Base-by-base conservation (phyloP, 495 filamentous ascomycete genomes). In the Aspergillus saccharolyticus region DNA sequence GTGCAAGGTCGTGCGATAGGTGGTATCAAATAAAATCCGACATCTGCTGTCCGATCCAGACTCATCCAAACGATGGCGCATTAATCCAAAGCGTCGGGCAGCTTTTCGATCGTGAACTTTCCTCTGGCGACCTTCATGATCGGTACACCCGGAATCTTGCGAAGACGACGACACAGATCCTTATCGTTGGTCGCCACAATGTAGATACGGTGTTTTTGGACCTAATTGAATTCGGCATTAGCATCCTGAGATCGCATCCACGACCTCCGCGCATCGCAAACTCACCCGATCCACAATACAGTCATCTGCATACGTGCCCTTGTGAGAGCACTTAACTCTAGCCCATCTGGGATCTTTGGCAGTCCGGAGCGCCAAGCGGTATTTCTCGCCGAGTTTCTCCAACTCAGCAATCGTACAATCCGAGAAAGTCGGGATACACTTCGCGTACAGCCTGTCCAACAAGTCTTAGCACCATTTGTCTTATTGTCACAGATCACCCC, bases 291-390 rank as follows among this genome's bases (percentile, higher is more conserved):
- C 93, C 15, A 97, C 92, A 9, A 97, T 81, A 65, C 91, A 97
- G 60, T 97, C 91, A 79, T 96, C 91, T n/a, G 91, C 91, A 78
- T 96, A 96, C 2, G 86, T 85, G 12, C 92, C 92, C 70, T 88
- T 87, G 72, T 97, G 93, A 64, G 90, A 87, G 68, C 93, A 97
- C 60, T 83, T 80, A 33, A 96, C 66, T 50, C 92, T 74, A 66
- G 92, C 86, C 77, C 90, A 97, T 53, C 94, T 74, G 64, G 95
- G 90, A 66, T 98, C 95, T 56, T 91, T 83, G n/a, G 95, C 94
- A 50, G 96, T 89, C 56, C 90, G 82, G 55, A 97, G 66, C 0
- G 94, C 94, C 55, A 97, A 85, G 14, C 93, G 77, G 75, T 96
- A 98, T 67, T 90, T 89, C 19, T 83, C 83, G 1, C 94, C 94